phyloP scores from a whole-genome alignment of 176 grass and related monocot species.

The Tillandsia leiboldiana region DNA sequence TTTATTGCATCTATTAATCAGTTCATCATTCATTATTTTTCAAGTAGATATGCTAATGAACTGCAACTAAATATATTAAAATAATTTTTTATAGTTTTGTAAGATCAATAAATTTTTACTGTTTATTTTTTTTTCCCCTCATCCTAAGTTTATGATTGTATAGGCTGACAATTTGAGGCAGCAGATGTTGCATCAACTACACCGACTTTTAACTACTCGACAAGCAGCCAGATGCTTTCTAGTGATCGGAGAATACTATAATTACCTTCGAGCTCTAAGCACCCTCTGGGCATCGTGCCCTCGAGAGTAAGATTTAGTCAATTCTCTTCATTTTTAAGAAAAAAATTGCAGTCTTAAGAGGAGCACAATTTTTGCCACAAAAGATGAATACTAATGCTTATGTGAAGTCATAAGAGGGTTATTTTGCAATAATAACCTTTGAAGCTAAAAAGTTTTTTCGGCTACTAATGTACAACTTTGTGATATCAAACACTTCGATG shows the following conservation, averaged over 20 bases:
- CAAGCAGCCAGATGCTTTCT: slow-evolving; percentile 79
- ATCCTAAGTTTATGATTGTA: slow-evolving; percentile 15
- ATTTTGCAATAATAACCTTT: too few relatives aligned
- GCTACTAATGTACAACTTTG: too few relatives aligned
- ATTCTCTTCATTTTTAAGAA: not conserved
- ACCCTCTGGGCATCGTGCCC: slow-evolving; percentile 75
- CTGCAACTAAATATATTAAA: too few relatives aligned
- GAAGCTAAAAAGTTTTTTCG: too few relatives aligned
- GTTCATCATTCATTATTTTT: too few relatives aligned
- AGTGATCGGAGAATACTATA: slow-evolving; percentile 82
- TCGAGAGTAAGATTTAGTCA: slow-evolving; percentile 46
- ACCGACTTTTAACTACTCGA: slow-evolving; percentile 48
- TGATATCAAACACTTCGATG: too few relatives aligned
- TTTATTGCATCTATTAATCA: too few relatives aligned
- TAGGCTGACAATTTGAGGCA: slow-evolving; percentile 95
- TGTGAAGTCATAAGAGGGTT: too few relatives aligned
- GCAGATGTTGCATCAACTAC: slow-evolving; percentile 74
- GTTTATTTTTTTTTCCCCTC: slow-evolving; percentile 13
- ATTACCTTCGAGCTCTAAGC: slow-evolving; percentile 79
- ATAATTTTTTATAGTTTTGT: not conserved
- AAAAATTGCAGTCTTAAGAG: too few relatives aligned
- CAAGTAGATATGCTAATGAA: too few relatives aligned
- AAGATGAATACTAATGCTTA: too few relatives aligned
- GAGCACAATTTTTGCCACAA: too few relatives aligned
- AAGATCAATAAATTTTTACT: slow-evolving; percentile 20